Evolutionary conservation across 163 green algal genomes (phyloP).

Genomic region (Chlorella variabilis): DNA sequence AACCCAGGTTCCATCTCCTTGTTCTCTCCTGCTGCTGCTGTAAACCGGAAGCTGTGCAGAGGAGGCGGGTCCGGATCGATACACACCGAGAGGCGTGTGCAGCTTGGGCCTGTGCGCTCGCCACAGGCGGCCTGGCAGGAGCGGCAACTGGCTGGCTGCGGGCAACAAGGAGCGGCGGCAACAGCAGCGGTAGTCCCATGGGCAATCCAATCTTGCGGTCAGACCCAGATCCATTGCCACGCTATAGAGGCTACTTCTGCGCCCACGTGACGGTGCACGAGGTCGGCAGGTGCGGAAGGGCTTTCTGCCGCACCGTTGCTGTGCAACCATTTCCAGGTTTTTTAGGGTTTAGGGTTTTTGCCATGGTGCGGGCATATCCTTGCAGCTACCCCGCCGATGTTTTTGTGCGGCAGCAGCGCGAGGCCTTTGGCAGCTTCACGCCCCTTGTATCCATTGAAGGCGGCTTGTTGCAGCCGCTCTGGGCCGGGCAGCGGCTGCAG

Average conservation of each 20-base stretch:
- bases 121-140: too few relatives aligned
- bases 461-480: conserved; percentile 2
- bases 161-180: too few relatives aligned
- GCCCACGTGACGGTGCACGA: not conserved
- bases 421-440: not conserved
- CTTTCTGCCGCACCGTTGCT: too few relatives aligned
- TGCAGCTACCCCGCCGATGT: conserved; percentile 1
- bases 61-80: too few relatives aligned
- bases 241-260: not conserved
- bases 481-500: conserved; percentile 17
- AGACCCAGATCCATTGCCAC: not conserved
- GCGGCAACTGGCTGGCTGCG: too few relatives aligned
- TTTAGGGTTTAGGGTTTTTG: not conserved
- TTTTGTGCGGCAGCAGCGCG: conserved; percentile 8
- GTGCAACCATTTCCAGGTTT: not conserved
- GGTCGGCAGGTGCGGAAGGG: not conserved
- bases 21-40: too few relatives aligned
- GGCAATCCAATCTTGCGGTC: conserved; percentile 2
- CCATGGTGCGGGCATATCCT: not conserved
- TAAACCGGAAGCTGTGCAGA: too few relatives aligned
- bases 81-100: too few relatives aligned
- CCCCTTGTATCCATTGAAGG: not conserved
- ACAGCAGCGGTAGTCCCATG: not conserved
- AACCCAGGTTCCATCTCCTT: too few relatives aligned
- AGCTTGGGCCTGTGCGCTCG: too few relatives aligned